These are phyloP conservation scores for Monilinia aucupariae DNA, from an alignment of 2,329 filamentous ascomycete genomes.

Conservation along the genomic window DNA sequence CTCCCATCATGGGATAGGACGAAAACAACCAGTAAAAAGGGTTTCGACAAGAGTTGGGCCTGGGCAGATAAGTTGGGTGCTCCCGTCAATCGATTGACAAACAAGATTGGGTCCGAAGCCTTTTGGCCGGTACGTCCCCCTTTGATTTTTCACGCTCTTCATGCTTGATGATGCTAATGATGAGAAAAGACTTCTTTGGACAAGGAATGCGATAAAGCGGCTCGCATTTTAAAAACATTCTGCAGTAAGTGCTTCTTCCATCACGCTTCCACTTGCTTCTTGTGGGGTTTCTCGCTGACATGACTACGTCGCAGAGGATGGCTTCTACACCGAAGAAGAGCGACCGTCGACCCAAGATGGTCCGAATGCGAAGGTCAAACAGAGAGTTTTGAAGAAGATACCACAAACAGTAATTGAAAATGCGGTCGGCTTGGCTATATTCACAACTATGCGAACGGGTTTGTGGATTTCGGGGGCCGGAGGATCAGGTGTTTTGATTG, in stretches of 20 bases:
- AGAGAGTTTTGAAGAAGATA: slow-evolving; percentile 70
- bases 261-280: slow-evolving; percentile 10
- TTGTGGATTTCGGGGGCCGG: slow-evolving; percentile 88
- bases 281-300: background rate
- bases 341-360: slow-evolving; percentile 25
- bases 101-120: slow-evolving; percentile 73
- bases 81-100: slow-evolving; percentile 75
- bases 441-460: slow-evolving; percentile 92
- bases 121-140: slow-evolving; percentile 59
- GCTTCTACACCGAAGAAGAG: slow-evolving; percentile 57
- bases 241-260: slow-evolving; percentile 57
- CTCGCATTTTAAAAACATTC: slow-evolving; percentile 82
- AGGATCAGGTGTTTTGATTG: slow-evolving; percentile 81
- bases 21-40: slow-evolving; percentile 53
- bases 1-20: slow-evolving; percentile 48
- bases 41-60: slow-evolving; percentile 69
- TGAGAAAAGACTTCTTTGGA: slow-evolving; percentile 58
- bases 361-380: slow-evolving; percentile 44
- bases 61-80: slow-evolving; percentile 61
- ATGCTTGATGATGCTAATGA: background rate
- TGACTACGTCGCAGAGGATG: slow-evolving; percentile 47
- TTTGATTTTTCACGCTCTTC: background rate
- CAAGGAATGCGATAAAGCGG: slow-evolving; percentile 85
- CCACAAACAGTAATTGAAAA: slow-evolving; percentile 79
- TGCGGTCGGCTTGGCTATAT: slow-evolving; percentile 85